Evolutionary conservation across 768 basidiomycete species (phyloP), one percentile per base, ranked within the genome.

Genomic region (Postia placenta): DNA sequence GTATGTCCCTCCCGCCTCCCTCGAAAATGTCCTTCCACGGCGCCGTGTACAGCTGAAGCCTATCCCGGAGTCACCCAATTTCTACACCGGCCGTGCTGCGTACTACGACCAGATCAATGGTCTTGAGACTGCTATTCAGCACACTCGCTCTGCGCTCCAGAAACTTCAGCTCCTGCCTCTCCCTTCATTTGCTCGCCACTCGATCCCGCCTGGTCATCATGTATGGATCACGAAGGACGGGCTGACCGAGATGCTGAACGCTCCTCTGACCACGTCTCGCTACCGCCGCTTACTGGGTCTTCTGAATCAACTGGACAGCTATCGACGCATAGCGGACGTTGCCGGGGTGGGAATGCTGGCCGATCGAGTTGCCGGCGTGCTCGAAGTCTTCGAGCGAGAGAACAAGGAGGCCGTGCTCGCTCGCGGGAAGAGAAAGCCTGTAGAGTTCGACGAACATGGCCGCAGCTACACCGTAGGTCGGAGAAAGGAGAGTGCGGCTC

Each of bases 401-500:
- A 76, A 81, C 57, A 79, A 78, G 63, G 80, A 78, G 59, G 72
- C 73, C 23, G 71, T 65, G 61, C 74, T 67, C 67, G 76, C 66
- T 49, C 62, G 68, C 39, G 66, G 69, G 39, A 69, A 75, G 66
- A 72, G 78, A 54, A 83, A 83, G 59, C 71, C 72, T 6, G 76
- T 81, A 28, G 62, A 70, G 22, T 67, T 90, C 45, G 94, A 97
- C 64, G 69, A 76, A 39, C 76, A 77, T 48, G 91, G 92, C n/a
- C 74, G 94, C 50, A 83, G 85, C n/a, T 90, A 91, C 61, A 88
- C 88, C 0, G 61, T 87, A 42, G 94, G 94, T 33, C 79, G 81
- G 67, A 77, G 94, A 56, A 98, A 98, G 69, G 91, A 91, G 51
- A 90, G 88, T 57, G 72, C 85, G 1, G 92, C 94, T 28, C 79